Evolutionary conservation across 1,139 yeast species (phyloP).

Genomic region (Saccharomyces hybrid): DNA sequence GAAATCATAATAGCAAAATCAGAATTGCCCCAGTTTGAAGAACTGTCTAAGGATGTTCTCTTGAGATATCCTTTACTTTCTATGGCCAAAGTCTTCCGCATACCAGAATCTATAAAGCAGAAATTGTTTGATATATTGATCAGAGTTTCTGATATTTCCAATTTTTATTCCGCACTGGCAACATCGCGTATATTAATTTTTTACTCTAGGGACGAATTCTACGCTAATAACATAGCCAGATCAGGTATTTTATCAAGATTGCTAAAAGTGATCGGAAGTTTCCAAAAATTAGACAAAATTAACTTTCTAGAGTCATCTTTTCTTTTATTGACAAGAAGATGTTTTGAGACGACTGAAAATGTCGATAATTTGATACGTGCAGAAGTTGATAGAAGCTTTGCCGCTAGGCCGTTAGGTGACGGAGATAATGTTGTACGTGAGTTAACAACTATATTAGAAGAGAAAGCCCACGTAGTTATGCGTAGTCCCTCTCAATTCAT

Average conservation of each 20-base stretch:
- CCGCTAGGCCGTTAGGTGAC: constrained; percentile 29
- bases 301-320: constrained; percentile 33
- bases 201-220: constrained; percentile 40
- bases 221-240: constrained; percentile 36
- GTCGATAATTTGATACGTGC: constrained; percentile 43
- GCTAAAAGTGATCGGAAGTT: constrained; percentile 29
- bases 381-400: constrained; percentile 39
- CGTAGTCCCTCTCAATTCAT: constrained; percentile 52
- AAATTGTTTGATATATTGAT: constrained; percentile 40
- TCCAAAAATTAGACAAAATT: constrained; percentile 29
- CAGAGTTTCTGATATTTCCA: constrained; percentile 35
- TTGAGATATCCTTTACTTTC: constrained; percentile 18
- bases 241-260: constrained; percentile 38
- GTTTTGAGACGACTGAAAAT: constrained; percentile 55
- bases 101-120: constrained; percentile 32
- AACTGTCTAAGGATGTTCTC: constrained; percentile 24
- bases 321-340: constrained; percentile 51
- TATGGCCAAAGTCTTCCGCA: constrained; percentile 18
- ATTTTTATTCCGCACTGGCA: constrained; percentile 43
- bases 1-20: constrained; percentile 43
- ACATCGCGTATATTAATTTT: constrained; percentile 47
- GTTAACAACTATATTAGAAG: constrained; percentile 46
- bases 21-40: constrained; percentile 35
- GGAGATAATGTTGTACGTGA: constrained; percentile 37
- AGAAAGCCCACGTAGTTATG: constrained; percentile 47